These are phyloP conservation scores for Corchorus capsularis DNA, from an alignment of 345 rosid genomes.

Conservation along the genomic window DNA sequence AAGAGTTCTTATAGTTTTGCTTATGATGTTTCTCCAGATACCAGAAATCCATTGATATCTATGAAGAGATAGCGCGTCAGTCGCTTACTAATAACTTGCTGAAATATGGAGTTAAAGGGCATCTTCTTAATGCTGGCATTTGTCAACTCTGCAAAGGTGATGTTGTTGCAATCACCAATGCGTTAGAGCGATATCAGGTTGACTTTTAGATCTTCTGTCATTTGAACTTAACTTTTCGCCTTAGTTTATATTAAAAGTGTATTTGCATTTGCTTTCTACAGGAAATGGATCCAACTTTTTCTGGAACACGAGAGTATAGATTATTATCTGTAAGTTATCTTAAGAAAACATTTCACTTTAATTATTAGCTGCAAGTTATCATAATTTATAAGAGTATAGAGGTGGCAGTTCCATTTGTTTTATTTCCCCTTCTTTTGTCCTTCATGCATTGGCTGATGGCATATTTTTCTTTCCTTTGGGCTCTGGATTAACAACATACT, in stretches of 20 bases:
- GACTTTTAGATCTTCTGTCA: slow-evolving; percentile 24
- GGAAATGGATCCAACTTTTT: slow-evolving; percentile 95
- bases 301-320: slow-evolving; percentile 89
- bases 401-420: neutral
- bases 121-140: slow-evolving; percentile 95
- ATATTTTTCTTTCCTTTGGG: neutral
- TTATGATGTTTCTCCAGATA: slow-evolving; percentile 56
- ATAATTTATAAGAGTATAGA: too few species aligned
- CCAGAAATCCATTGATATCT: slow-evolving; percentile 84
- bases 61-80: slow-evolving; percentile 78
- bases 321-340: slow-evolving; percentile 54
- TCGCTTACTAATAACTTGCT: slow-evolving; percentile 82
- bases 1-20: neutral
- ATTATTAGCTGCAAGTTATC: neutral
- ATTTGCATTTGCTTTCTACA: slow-evolving; percentile 37
- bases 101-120: slow-evolving; percentile 96
- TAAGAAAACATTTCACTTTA: slow-evolving; percentile 1
- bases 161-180: slow-evolving; percentile 81
- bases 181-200: slow-evolving; percentile 93
- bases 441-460: neutral
- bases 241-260: slow-evolving; percentile 11
- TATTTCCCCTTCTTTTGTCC: neutral
- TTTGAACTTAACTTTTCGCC: neutral
- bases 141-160: slow-evolving; percentile 96
- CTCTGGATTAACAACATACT: neutral